phyloP scores from a whole-genome alignment of 805 yeast genomes.

The Candida qinlingensis region DNA sequence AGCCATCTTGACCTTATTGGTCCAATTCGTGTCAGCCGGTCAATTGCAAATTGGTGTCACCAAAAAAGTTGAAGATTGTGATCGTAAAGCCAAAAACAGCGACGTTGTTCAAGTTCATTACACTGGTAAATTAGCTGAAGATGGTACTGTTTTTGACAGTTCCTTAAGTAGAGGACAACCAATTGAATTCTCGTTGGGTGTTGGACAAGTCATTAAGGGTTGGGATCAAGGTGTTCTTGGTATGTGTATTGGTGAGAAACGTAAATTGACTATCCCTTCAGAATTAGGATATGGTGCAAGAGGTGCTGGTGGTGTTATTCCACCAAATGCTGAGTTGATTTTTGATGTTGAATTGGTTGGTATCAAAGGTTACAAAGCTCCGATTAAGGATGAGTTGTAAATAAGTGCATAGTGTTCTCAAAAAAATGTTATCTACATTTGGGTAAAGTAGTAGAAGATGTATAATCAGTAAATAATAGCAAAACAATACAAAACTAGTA shows the following conservation, averaged over 20 bases:
- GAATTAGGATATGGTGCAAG: conserved; percentile 69
- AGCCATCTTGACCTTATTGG: background rate
- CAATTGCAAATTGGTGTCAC: conserved; percentile 8
- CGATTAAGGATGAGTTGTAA: background rate
- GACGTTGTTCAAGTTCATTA: conserved; percentile 75
- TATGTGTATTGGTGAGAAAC: conserved; percentile 80
- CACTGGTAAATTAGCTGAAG: conserved; percentile 55
- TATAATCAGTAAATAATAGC: too few relatives aligned
- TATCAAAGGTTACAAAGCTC: conserved; percentile 34
- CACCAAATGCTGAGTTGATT: conserved; percentile 68
- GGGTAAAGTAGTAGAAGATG: too few relatives aligned
- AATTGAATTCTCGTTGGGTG: conserved; percentile 65
- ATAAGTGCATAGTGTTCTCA: background rate
- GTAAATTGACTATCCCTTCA: conserved; percentile 76
- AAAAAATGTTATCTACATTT: too few relatives aligned
- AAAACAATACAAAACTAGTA: background rate
- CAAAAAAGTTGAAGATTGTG: conserved; percentile 39
- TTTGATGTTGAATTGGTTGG: conserved; percentile 63
- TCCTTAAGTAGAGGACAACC: conserved; percentile 64
- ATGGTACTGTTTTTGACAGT: conserved; percentile 73
- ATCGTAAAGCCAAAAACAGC: conserved; percentile 52
- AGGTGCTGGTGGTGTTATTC: conserved; percentile 75
- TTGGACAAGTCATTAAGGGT: conserved; percentile 77
- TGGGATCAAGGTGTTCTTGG: conserved; percentile 85
- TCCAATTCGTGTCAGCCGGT: background rate